These are phyloP conservation scores for Plasmodium vivax DNA, from an alignment of 169 alveolate species.

Conservation along the genomic window DNA sequence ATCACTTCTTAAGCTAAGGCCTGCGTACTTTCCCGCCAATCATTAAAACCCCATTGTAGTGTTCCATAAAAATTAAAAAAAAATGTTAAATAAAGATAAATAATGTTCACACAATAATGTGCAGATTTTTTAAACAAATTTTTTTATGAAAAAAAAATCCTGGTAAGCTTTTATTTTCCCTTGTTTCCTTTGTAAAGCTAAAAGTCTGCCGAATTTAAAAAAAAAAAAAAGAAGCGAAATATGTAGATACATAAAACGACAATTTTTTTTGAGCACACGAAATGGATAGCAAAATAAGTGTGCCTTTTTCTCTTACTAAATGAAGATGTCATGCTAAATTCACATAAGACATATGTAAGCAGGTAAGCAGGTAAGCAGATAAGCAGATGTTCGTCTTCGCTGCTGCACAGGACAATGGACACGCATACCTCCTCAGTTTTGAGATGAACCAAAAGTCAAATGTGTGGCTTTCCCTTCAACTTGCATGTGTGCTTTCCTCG, in stretches of 20 bases:
- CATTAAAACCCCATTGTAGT: background rate
- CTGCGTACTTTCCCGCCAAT: background rate
- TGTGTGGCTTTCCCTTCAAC: background rate
- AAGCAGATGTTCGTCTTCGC: background rate
- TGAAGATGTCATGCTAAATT: background rate
- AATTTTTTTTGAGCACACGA: background rate
- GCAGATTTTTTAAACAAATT: background rate
- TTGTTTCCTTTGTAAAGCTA: background rate
- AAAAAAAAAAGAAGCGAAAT: background rate
- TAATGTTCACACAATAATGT: background rate
- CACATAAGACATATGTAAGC: constrained; percentile 1
- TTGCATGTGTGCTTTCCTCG: background rate
- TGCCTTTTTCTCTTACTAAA: background rate
- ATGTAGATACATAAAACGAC: background rate
- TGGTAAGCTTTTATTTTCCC: background rate
- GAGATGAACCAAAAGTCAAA: background rate
- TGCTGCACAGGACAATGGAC: background rate
- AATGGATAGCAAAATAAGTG: background rate
- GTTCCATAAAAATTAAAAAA: constrained; percentile 6
- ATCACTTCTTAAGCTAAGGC: background rate
- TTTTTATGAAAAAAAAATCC: constrained; percentile 5
- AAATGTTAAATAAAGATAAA: background rate
- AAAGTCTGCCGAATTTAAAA: background rate
- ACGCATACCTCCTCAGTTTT: constrained; percentile 3
- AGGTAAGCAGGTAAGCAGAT: background rate